phyloP scores from a whole-genome alignment of 805 yeast genomes.

The Candida krabiensis region DNA sequence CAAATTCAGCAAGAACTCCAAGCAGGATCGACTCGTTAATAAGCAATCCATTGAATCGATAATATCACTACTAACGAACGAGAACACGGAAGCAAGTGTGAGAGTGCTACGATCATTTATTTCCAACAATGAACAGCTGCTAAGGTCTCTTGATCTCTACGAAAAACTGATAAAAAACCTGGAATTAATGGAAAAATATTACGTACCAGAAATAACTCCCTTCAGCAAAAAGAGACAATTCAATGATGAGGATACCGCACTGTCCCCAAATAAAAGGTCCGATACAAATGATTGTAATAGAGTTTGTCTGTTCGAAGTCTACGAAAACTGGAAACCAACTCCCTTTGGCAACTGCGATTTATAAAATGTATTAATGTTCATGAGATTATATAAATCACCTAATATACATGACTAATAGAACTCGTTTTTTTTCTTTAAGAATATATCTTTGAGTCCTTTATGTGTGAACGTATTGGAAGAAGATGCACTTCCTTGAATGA shows the following conservation, averaged over 20 bases:
- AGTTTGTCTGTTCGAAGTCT: conserved; percentile 32
- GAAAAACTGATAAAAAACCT: conserved; percentile 18
- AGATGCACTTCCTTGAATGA: conserved; percentile 26
- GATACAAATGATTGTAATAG: conserved; percentile 1
- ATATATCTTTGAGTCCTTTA: conserved; percentile 27
- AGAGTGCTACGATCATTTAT: conserved; percentile 7
- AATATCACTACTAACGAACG: conserved; percentile 10
- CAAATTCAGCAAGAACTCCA: conserved; percentile 22
- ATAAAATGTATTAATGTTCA: no score
- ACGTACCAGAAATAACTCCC: conserved; percentile 20
- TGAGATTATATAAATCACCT: no score
- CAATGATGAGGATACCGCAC: neutral
- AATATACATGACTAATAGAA: neutral
- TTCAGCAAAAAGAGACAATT: conserved; percentile 7
- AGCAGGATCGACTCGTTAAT: conserved; percentile 20
- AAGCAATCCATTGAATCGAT: conserved; percentile 11
- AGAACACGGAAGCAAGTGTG: conserved; percentile 5
- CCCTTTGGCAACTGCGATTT: conserved; percentile 47
- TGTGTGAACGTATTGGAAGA: conserved; percentile 20
- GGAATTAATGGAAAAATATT: conserved; percentile 22
- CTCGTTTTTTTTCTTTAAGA: conserved; percentile 4
- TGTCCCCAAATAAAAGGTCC: no score
- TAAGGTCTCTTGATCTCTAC: conserved; percentile 7
- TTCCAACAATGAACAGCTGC: conserved; percentile 7
- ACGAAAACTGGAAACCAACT: conserved; percentile 47